These are phyloP conservation scores for Sicyos edulis DNA, from an alignment of 306 rosid genomes.

Conservation along the genomic window DNA sequence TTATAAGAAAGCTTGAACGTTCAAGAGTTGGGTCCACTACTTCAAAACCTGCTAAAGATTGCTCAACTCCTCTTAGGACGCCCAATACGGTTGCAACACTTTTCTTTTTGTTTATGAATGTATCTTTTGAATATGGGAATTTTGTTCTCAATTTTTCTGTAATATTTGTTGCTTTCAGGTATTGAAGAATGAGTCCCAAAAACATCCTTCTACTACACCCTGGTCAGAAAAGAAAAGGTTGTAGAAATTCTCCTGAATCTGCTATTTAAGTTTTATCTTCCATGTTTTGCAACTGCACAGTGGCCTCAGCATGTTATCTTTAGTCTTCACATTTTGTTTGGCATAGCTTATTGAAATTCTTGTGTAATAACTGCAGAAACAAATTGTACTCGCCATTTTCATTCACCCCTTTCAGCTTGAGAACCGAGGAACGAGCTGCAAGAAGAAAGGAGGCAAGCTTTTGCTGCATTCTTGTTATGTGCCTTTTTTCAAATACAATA, in stretches of 20 bases:
- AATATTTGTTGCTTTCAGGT: conserved; percentile 33
- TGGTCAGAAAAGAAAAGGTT: conserved; percentile 73
- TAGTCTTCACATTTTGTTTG: conserved; percentile 16
- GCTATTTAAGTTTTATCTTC: conserved; percentile 5
- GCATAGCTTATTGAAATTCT: conserved; percentile 36
- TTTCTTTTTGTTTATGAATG: neutral
- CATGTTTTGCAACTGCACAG: conserved; percentile 13
- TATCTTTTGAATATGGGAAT: neutral
- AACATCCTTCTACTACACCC: conserved; percentile 59
- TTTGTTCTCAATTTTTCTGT: conserved; percentile 10
- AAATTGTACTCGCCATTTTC: conserved; percentile 65
- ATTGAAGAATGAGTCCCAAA: conserved; percentile 38
- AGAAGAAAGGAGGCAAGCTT: conserved; percentile 74
- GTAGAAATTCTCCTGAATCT: conserved; percentile 5
- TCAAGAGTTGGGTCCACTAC: conserved; percentile 51
- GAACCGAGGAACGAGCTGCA: conserved; percentile 90
- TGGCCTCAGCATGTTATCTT: too few relatives aligned
- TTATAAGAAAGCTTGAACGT: conserved; percentile 70
- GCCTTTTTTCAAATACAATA: conserved; percentile 2
- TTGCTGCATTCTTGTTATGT: conserved; percentile 19
- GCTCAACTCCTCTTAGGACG: conserved; percentile 59
- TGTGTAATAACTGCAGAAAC: conserved; percentile 62
- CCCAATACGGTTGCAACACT: conserved; percentile 52
- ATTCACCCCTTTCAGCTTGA: conserved; percentile 69
- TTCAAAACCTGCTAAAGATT: conserved; percentile 60